These are phyloP conservation scores for Psilocybe azurescens DNA, from an alignment of 768 basidiomycete species.

Conservation along the genomic window DNA sequence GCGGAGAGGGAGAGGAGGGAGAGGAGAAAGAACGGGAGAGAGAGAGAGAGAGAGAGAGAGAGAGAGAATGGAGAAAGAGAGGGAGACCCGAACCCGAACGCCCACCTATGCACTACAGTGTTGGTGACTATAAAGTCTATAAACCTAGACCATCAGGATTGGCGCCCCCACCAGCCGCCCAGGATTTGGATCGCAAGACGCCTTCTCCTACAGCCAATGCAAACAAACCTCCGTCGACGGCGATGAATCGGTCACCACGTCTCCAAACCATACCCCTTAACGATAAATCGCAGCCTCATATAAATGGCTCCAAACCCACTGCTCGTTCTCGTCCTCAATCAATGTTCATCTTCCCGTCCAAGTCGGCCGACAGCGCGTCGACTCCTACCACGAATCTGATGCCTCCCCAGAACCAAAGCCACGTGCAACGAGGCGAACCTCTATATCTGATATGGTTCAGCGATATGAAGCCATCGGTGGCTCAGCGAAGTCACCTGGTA, in stretches of 20 bases:
- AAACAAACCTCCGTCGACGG: conserved; percentile 5
- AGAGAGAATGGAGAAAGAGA: conserved; percentile 14
- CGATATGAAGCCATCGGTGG: conserved; percentile 74
- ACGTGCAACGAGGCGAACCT: conserved; percentile 64
- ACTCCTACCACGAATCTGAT: conserved; percentile 42
- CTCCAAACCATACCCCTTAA: conserved; percentile 15
- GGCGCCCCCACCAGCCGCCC: background rate
- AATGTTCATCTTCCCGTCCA: conserved; percentile 75
- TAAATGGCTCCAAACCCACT: conserved; percentile 25
- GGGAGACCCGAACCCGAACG: conserved; percentile 13
- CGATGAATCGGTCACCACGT: conserved; percentile 13
- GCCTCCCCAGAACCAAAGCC: conserved; percentile 53
- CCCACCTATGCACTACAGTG: conserved; percentile 7
- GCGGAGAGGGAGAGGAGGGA: conserved; percentile 16
- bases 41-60: conserved; percentile 37
- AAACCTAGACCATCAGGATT: conserved; percentile 13
- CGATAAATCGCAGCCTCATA: conserved; percentile 25
- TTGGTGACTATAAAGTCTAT: conserved; percentile 25
- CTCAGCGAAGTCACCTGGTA: conserved; percentile 32
- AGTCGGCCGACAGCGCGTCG: conserved; percentile 45
- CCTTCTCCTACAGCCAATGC: conserved; percentile 23
- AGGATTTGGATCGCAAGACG: conserved; percentile 16
- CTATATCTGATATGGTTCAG: conserved; percentile 88
- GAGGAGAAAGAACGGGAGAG: background rate
- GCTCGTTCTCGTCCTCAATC: conserved; percentile 77